These are phyloP conservation scores for Aspergillus tubingensis DNA, from an alignment of 2,329 filamentous ascomycete species.

Conservation along the genomic window DNA sequence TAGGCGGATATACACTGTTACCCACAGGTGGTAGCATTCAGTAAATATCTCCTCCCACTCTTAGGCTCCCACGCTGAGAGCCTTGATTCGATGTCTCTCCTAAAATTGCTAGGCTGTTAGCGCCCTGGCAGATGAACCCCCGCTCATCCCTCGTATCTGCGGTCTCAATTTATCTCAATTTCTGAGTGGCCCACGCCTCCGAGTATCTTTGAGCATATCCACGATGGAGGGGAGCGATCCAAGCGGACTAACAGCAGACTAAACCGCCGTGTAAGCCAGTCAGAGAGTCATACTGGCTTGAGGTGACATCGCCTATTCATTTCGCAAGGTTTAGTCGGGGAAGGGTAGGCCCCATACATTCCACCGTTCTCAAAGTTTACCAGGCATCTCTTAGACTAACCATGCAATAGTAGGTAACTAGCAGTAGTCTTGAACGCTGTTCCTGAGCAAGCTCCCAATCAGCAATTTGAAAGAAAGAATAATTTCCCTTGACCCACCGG, in stretches of 20 bases:
- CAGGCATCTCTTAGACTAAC: background rate
- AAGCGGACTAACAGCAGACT: background rate
- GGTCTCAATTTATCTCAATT: background rate
- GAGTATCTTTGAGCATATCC: background rate
- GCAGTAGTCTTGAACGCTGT: background rate
- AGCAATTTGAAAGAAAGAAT: background rate
- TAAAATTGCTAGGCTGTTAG: background rate
- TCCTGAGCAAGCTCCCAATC: background rate
- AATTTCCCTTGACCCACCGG: constrained; percentile 8
- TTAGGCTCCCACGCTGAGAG: background rate
- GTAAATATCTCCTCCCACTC: background rate
- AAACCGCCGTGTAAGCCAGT: constrained; percentile 2
- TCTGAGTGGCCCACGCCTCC: background rate
- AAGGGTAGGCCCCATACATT: constrained; percentile 4
- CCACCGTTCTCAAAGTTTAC: constrained; percentile 4
- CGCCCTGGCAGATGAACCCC: background rate
- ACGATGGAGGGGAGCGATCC: background rate
- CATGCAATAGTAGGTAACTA: background rate
- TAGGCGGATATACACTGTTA: background rate
- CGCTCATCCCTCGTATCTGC: constrained; percentile 1
- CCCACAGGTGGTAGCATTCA: background rate
- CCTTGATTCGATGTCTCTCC: background rate
- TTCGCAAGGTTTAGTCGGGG: background rate
- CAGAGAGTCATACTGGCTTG: background rate
- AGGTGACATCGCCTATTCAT: constrained; percentile 7